phyloP scores from a whole-genome alignment of 208 protist genomes.

The Vickermania spadyakhi region DNA sequence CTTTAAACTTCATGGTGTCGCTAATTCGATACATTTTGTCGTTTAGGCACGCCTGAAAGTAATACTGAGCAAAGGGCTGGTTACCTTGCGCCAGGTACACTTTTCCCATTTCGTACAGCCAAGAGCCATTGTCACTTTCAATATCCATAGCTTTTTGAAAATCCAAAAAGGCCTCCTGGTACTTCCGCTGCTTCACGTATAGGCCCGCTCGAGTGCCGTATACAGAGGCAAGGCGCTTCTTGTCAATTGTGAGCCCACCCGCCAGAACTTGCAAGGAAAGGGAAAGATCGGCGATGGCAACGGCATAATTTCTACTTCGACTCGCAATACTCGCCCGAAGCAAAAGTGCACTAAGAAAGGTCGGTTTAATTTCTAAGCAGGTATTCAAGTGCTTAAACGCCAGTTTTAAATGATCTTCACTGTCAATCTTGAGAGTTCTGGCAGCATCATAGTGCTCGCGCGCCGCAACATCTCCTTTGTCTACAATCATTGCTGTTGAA shows the following conservation, averaged over 20 bases:
- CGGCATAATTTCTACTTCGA: conserved; percentile 16
- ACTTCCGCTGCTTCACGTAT: conserved; percentile 30
- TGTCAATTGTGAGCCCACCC: conserved; percentile 1
- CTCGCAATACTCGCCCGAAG: conserved; percentile 30
- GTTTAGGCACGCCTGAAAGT: conserved; percentile 9
- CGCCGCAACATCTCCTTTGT: conserved; percentile 4
- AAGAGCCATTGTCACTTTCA: conserved; percentile 77
- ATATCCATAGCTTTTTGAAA: conserved; percentile 49
- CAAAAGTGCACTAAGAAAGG: conserved; percentile 34
- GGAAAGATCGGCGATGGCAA: conserved; percentile 50
- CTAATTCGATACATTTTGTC: conserved; percentile 8
- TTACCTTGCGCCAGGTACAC: conserved; percentile 29
- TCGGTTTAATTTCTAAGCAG: conserved; percentile 34
- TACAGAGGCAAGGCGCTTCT: conserved; percentile 30
- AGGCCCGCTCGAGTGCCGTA: conserved; percentile 54
- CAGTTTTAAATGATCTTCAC: conserved; percentile 17
- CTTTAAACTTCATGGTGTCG: conserved; percentile 16
- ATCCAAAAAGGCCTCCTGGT: conserved; percentile 55
- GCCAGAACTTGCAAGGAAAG: conserved; percentile 70
- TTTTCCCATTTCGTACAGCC: conserved; percentile 69
- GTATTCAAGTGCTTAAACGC: conserved; percentile 29
- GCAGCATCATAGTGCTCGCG: conserved; percentile 44
- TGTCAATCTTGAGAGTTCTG: conserved; percentile 24
- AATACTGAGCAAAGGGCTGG: conserved; percentile 10
- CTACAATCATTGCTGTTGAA: not conserved